Evolutionary conservation across 1,284 basidiomycete genomes (phyloP).

Genomic region (Boletus semigastroideus): DNA sequence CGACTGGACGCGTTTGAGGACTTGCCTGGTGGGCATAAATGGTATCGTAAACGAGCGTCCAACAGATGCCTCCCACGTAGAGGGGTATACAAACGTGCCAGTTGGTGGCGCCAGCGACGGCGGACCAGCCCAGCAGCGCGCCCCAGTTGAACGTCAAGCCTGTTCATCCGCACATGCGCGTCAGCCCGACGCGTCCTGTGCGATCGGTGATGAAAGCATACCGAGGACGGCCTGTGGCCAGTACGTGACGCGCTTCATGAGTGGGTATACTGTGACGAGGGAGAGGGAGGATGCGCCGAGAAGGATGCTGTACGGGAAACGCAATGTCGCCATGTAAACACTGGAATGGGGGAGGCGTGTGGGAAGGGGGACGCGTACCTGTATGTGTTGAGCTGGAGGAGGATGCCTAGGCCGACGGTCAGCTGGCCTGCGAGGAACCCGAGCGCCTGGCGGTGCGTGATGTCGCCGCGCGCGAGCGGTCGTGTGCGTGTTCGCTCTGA

Average conservation of each 20-base stretch:
- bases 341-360: neutral
- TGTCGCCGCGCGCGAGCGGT: slow-evolving; percentile 79
- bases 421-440: slow-evolving; percentile 86
- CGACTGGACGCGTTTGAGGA: neutral
- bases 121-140: slow-evolving; percentile 93
- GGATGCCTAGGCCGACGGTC: slow-evolving; percentile 80
- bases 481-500: slow-evolving; percentile 47
- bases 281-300: slow-evolving; percentile 90
- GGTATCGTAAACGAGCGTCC: slow-evolving; percentile 97
- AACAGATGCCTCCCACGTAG: slow-evolving; percentile 87
- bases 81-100: slow-evolving; percentile 87
- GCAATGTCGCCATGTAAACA: neutral
- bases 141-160: slow-evolving; percentile 99
- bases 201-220: slow-evolving; percentile 38
- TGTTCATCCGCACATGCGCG: slow-evolving; percentile 28
- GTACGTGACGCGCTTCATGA: slow-evolving; percentile 97
- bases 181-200: neutral
- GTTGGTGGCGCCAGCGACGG: slow-evolving; percentile 79
- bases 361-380: slow-evolving; percentile 56
- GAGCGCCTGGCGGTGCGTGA: slow-evolving; percentile 76
- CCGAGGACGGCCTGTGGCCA: slow-evolving; percentile 96
- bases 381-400: slow-evolving; percentile 94
- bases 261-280: slow-evolving; percentile 87
- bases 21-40: slow-evolving; percentile 96
- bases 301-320: slow-evolving; percentile 60